Evolutionary conservation across 2,329 filamentous ascomycete genomes (phyloP).

Genomic region (Tolypocladium ophioglossoides): DNA sequence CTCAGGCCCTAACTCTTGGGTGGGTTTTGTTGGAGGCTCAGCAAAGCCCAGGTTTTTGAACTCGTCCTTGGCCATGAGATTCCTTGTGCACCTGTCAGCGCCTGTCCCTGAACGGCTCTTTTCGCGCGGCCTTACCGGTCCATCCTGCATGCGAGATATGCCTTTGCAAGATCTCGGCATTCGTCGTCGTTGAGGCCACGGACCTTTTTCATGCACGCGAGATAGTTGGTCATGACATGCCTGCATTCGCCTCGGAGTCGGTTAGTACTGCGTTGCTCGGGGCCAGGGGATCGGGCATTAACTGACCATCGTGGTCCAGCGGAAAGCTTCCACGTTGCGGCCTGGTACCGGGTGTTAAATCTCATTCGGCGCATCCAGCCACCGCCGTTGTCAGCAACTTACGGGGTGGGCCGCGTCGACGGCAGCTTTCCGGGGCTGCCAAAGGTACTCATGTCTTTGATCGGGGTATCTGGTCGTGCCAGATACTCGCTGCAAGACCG

Average conservation of each 20-base stretch:
- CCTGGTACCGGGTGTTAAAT: constrained; percentile 29
- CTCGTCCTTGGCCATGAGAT: constrained; percentile 91
- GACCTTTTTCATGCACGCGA: constrained; percentile 76
- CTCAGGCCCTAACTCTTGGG: constrained; percentile 15
- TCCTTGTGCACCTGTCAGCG: constrained; percentile 37
- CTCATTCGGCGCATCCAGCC: neutral
- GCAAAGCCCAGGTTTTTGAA: constrained; percentile 84
- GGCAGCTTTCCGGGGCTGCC: constrained; percentile 59
- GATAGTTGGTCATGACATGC: constrained; percentile 72
- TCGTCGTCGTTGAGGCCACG: constrained; percentile 77
- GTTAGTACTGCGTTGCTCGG: neutral
- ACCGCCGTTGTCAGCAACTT: constrained; percentile 21
- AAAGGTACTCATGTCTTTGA: constrained; percentile 46
- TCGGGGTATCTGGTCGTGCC: neutral
- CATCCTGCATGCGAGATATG: constrained; percentile 88
- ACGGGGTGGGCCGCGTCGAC: constrained; percentile 61
- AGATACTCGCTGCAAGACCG: neutral
- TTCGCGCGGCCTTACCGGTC: constrained; percentile 55
- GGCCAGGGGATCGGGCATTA: neutral
- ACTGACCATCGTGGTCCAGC: constrained; percentile 74
- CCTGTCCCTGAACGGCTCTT: neutral
- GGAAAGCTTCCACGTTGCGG: constrained; percentile 91
- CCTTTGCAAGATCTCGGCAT: constrained; percentile 77
- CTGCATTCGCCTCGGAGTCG: constrained; percentile 71
- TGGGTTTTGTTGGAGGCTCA: constrained; percentile 7